phyloP scores from a whole-genome alignment of 73 alveolate species.

The Paramecium octaurelia region DNA sequence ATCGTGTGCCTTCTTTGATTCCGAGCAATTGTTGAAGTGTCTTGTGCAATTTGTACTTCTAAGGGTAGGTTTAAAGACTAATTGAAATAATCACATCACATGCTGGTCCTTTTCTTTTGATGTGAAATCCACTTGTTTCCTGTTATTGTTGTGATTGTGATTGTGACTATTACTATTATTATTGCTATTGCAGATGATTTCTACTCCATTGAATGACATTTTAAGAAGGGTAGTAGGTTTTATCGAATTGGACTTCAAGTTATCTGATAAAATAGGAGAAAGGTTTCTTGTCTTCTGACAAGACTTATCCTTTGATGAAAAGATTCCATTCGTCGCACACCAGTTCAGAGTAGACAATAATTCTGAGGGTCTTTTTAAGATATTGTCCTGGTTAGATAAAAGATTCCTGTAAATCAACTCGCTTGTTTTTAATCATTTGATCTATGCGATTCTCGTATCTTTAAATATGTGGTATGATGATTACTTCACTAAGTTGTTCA shows the following conservation, averaged over 20 bases:
- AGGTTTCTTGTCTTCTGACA: slow-evolving; percentile 4
- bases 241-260: slow-evolving; percentile 28
- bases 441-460: slow-evolving; percentile 32
- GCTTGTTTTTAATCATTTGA: slow-evolving; percentile 9
- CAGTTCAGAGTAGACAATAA: slow-evolving; percentile 3
- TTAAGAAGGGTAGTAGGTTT: slow-evolving; percentile 28
- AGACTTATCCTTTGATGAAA: neutral
- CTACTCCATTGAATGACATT: slow-evolving; percentile 7
- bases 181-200: neutral
- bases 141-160: neutral
- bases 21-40: slow-evolving; percentile 1
- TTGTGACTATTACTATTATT: neutral
- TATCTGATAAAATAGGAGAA: slow-evolving; percentile 10
- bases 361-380: slow-evolving; percentile 18
- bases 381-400: neutral
- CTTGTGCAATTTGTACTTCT: neutral
- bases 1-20: slow-evolving; percentile 38
- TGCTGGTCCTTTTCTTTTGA: slow-evolving; percentile 32
- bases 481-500: neutral
- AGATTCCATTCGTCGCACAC: slow-evolving; percentile 27
- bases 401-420: slow-evolving; percentile 13
- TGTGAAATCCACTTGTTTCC: neutral
- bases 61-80: neutral
- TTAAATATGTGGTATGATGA: neutral
- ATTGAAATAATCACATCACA: slow-evolving; percentile 1